phyloP scores from a whole-genome alignment of 2,329 filamentous ascomycete species.

The Aureobasidium leucospermi region DNA sequence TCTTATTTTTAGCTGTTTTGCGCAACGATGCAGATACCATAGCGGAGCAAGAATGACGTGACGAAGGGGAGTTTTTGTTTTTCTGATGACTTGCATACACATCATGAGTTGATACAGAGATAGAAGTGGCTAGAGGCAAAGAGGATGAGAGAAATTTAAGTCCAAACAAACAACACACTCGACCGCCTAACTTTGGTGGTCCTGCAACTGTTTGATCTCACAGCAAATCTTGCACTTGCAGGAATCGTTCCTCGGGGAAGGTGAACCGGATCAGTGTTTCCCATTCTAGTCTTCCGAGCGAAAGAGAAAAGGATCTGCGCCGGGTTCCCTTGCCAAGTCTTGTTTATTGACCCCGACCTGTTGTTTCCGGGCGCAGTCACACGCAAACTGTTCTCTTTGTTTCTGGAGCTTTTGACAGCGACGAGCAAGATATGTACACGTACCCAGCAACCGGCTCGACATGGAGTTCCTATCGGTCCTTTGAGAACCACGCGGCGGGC shows the following conservation, averaged over 20 bases:
- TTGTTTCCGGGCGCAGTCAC: background rate
- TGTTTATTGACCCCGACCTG: background rate
- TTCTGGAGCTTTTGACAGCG: background rate
- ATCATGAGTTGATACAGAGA: background rate
- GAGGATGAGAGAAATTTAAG: background rate
- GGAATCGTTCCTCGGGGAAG: background rate
- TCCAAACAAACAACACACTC: background rate
- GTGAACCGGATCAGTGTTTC: background rate
- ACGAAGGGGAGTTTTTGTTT: background rate
- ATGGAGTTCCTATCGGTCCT: constrained; percentile 5
- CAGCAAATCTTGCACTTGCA: background rate
- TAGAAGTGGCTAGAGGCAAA: background rate
- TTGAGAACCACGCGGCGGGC: background rate
- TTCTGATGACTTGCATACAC: background rate
- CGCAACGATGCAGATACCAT: background rate
- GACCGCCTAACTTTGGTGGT: background rate
- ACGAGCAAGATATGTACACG: background rate
- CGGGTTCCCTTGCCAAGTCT: background rate
- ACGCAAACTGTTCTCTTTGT: background rate
- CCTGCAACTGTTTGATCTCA: background rate
- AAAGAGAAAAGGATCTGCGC: background rate
- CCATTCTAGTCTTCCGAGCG: background rate
- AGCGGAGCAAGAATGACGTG: background rate
- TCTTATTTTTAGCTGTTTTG: background rate
- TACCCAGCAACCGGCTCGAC: background rate